phyloP scores from a whole-genome alignment of 768 basidiomycete species.

The Tremella yokohamensis region DNA sequence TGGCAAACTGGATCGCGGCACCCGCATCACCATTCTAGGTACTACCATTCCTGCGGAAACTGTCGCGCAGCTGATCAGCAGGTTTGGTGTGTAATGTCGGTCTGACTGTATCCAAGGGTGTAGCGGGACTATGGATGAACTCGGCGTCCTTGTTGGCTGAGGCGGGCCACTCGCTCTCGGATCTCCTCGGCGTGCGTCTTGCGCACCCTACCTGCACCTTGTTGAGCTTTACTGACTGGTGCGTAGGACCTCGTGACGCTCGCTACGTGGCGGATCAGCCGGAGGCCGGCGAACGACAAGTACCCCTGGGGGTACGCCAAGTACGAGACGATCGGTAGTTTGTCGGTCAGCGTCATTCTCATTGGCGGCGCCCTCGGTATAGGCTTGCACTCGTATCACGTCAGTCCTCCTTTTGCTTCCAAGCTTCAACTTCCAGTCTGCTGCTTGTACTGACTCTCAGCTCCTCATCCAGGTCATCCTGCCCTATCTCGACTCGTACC shows the following conservation, averaged over 20 bases:
- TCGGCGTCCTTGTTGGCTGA: conserved; percentile 88
- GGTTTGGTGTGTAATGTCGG: conserved; percentile 78
- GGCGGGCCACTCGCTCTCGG: conserved; percentile 67
- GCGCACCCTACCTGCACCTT: neutral
- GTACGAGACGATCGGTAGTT: conserved; percentile 93
- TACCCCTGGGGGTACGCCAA: conserved; percentile 59
- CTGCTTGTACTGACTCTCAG: conserved; percentile 47
- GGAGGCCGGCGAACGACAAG: conserved; percentile 68
- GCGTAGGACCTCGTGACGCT: conserved; percentile 76
- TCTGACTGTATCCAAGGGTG: conserved; percentile 76
- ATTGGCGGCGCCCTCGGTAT: conserved; percentile 50
- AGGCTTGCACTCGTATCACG: conserved; percentile 77
- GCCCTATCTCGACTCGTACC: conserved; percentile 63
- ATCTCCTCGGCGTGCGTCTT: conserved; percentile 45
- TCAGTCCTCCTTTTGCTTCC: conserved; percentile 19
- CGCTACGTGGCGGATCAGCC: conserved; percentile 78
- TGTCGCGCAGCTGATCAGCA: neutral
- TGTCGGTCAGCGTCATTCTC: conserved; percentile 78
- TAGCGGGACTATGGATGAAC: conserved; percentile 81
- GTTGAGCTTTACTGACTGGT: neutral
- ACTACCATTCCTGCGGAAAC: neutral
- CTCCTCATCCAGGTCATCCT: conserved; percentile 71
- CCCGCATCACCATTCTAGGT: conserved; percentile 48
- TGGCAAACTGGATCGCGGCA: conserved; percentile 42
- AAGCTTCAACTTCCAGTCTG: neutral